A percentile compares a stretch with the other conserved stretches of the same genome.
phyloP scores from a whole-genome alignment of 768 basidiomycete species.

The Rhizopogon sp. region DNA sequence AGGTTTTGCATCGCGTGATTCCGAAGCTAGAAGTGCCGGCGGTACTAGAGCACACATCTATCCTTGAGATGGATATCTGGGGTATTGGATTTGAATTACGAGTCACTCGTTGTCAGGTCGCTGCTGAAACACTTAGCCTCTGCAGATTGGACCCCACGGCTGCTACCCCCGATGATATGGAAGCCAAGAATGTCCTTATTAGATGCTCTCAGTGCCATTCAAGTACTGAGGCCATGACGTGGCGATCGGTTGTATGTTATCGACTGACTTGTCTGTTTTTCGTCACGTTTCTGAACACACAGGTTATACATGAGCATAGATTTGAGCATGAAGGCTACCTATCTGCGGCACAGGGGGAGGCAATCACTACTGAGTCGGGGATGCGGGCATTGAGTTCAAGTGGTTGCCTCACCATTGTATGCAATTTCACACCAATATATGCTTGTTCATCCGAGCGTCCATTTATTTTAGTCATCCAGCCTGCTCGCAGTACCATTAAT shows the following conservation, averaged over 20 bases:
- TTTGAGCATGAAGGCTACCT: neutral
- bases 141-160: slow-evolving; percentile 30
- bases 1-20: neutral
- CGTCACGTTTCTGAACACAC: neutral
- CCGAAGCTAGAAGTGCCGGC: neutral
- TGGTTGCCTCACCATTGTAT: neutral
- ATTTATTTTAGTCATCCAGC: neutral
- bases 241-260: neutral
- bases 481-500: neutral
- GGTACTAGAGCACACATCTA: neutral
- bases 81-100: neutral
- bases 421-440: neutral
- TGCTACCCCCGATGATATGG: slow-evolving; percentile 31
- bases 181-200: slow-evolving; percentile 5
- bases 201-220: neutral
- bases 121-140: slow-evolving; percentile 17
- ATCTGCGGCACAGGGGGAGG: neutral
- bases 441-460: neutral
- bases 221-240: neutral
- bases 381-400: too few relatives aligned
- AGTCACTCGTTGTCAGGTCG: slow-evolving; percentile 1
- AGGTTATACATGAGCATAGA: neutral
- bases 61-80: neutral
- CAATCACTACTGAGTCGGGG: too few relatives aligned
- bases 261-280: neutral